phyloP scores from a whole-genome alignment of 495 filamentous ascomycete genomes.

The Penicillium cinerascens region DNA sequence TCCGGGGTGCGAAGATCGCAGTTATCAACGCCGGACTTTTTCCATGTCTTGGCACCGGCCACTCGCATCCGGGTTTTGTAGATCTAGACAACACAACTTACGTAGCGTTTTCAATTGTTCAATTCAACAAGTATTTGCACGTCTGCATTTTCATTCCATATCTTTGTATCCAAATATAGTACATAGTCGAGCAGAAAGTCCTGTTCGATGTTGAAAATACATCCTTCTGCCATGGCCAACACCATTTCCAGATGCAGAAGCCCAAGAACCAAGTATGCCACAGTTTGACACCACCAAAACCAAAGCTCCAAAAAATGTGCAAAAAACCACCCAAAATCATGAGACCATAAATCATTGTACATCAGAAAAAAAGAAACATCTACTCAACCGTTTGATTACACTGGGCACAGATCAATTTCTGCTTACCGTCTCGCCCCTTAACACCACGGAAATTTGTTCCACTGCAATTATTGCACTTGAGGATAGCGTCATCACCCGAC shows the following conservation, averaged over 20 bases:
- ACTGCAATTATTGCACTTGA: conserved; percentile 47
- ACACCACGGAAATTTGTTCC: conserved; percentile 52
- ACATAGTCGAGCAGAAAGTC: background rate
- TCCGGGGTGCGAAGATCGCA: conserved; percentile 9
- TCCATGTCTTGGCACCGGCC: conserved; percentile 27
- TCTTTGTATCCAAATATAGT: background rate
- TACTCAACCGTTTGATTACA: conserved; percentile 36
- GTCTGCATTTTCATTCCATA: background rate
- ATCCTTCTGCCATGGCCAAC: background rate
- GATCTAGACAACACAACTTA: background rate
- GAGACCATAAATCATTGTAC: background rate
- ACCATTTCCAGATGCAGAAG: background rate
- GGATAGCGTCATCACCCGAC: conserved; percentile 40
- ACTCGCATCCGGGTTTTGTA: background rate
- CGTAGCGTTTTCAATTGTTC: too few relatives aligned
- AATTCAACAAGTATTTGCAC: too few relatives aligned
- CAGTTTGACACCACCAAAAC: background rate
- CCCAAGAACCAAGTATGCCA: background rate
- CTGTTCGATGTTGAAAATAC: background rate
- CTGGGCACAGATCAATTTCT: conserved; percentile 50
- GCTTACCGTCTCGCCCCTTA: conserved; percentile 41
- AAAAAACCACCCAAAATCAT: background rate
- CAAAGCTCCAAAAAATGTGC: background rate
- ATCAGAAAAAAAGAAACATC: conserved; percentile 2
- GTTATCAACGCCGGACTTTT: conserved; percentile 29